Evolutionary conservation across 176 grass and related monocot genomes (phyloP).

Genomic region (Juncus inflexus): DNA sequence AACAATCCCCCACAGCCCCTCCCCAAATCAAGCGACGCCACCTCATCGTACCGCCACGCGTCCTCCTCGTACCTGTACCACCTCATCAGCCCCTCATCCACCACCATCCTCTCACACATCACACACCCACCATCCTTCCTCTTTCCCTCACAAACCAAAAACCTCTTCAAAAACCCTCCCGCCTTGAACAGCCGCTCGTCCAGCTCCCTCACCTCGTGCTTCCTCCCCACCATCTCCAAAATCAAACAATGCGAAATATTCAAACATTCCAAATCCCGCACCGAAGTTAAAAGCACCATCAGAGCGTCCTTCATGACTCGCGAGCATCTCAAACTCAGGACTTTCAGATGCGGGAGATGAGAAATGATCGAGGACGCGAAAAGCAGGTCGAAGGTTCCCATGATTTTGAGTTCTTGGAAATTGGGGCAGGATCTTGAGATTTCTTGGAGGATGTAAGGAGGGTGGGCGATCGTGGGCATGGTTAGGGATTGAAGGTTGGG

Average conservation of each 20-base stretch:
- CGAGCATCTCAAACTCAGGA: slow-evolving; percentile 82
- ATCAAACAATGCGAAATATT: slow-evolving; percentile 92
- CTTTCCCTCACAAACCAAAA: slow-evolving; percentile 67
- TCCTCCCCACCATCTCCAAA: slow-evolving; percentile 50
- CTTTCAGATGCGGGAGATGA: slow-evolving; percentile 76
- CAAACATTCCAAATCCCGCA: slow-evolving; percentile 66
- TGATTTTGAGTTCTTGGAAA: slow-evolving; percentile 86
- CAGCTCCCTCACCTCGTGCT: slow-evolving; percentile 55
- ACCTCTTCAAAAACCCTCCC: slow-evolving; percentile 57
- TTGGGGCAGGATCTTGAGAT: slow-evolving; percentile 75
- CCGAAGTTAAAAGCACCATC: slow-evolving; percentile 41
- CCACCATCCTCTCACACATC: slow-evolving; percentile 73
- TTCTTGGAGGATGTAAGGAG: slow-evolving; percentile 81
- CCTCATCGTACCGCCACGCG: slow-evolving; percentile 90
- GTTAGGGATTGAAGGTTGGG: slow-evolving; percentile 77
- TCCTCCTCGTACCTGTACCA: slow-evolving; percentile 91
- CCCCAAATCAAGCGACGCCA: slow-evolving; percentile 67
- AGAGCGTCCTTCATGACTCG: slow-evolving; percentile 66
- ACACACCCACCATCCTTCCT: slow-evolving; percentile 23
- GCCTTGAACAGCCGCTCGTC: slow-evolving; percentile 42
- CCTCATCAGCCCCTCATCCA: slow-evolving; percentile 86
- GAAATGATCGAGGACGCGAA: slow-evolving; percentile 51
- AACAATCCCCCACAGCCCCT: slow-evolving; percentile 70
- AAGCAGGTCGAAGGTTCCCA: slow-evolving; percentile 64
- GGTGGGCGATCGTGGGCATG: slow-evolving; percentile 72